Percentiles rank a stretch among this genome's conserved stretches.
phyloP scores from a whole-genome alignment of 768 basidiomycete genomes.

The Boletus bicolor region DNA sequence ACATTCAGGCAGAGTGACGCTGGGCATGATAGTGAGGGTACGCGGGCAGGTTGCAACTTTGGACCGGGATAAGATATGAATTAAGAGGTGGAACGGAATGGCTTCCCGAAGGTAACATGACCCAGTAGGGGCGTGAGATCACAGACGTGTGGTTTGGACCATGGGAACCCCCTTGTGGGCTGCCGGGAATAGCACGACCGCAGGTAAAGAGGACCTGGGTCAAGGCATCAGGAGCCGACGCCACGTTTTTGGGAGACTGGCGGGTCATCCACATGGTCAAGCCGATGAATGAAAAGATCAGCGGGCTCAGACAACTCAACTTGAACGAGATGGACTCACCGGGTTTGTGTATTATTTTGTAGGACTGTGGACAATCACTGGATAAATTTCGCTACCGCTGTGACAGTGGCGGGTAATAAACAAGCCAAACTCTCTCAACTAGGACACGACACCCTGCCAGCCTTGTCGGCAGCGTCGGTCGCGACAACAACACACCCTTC shows the following conservation, averaged over 20 bases:
- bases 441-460: conserved; percentile 9
- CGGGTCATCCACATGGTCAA: not conserved
- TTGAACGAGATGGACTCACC: not conserved
- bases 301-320: not conserved
- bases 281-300: conserved; percentile 1
- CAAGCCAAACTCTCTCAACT: conserved; percentile 27
- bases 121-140: not conserved
- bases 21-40: conserved; percentile 26
- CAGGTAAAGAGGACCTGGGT: not conserved
- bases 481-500: conserved; percentile 16
- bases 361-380: not conserved
- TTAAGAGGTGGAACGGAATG: not conserved
- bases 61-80: not conserved
- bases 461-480: conserved; percentile 15
- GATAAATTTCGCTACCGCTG: conserved; percentile 18
- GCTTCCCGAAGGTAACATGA: not conserved
- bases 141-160: not conserved
- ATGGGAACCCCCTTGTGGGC: not conserved
- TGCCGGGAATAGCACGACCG: not conserved
- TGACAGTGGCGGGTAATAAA: conserved; percentile 18
- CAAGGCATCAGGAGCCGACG: not conserved
- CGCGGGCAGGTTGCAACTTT: too few species aligned
- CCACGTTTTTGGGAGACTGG: not conserved
- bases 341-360: conserved; percentile 6
- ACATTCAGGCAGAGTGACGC: conserved; percentile 28